Percentiles rank a stretch among this genome's conserved stretches.
Conservation (phyloP, 192 early-diverging fungal species). For the Allomyces macrogynus region DNA sequence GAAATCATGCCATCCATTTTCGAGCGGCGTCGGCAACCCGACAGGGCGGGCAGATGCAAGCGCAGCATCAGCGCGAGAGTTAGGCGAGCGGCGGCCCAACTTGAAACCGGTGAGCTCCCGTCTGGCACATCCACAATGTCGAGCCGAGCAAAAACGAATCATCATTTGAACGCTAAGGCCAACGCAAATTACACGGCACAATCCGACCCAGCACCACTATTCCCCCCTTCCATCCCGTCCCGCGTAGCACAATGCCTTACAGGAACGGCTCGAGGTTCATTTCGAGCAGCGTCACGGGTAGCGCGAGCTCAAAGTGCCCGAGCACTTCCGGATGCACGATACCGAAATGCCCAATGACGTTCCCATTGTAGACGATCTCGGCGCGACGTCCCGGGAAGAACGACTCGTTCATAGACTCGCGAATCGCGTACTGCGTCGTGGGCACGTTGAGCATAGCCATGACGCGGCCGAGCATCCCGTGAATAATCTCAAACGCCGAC, state of each 20-base stretch:
- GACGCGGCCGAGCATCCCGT: constrained; percentile 76
- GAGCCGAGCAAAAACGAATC: too few relatives aligned
- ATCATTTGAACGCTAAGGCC: too few relatives aligned
- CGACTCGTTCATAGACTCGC: constrained; percentile 29
- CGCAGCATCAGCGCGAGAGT: too few relatives aligned
- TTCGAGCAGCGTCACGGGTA: constrained; percentile 77
- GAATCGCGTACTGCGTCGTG: constrained; percentile 13
- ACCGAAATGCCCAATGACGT: constrained; percentile 63
- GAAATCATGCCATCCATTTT: too few relatives aligned
- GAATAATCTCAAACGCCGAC: constrained; percentile 68
- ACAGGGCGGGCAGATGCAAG: too few relatives aligned
- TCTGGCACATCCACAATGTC: too few relatives aligned
- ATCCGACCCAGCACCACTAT: too few relatives aligned
- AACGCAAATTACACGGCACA: too few relatives aligned
- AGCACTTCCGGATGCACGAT: constrained; percentile 83
- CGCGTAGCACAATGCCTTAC: constrained; percentile 14
- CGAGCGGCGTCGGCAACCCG: too few relatives aligned
- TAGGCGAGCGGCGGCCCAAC: too few relatives aligned
- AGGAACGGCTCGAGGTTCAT: constrained; percentile 91
- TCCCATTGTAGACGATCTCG: constrained; percentile 49
- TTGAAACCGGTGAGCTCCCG: too few relatives aligned
- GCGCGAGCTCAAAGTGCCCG: constrained; percentile 58
- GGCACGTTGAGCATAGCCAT: constrained; percentile 55
- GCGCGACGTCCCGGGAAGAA: constrained; percentile 85
- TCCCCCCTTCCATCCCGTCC: too few relatives aligned